These are phyloP conservation scores for Pseudogymnoascus sp. DNA, from an alignment of 2,329 filamentous ascomycete species.

Conservation along the genomic window DNA sequence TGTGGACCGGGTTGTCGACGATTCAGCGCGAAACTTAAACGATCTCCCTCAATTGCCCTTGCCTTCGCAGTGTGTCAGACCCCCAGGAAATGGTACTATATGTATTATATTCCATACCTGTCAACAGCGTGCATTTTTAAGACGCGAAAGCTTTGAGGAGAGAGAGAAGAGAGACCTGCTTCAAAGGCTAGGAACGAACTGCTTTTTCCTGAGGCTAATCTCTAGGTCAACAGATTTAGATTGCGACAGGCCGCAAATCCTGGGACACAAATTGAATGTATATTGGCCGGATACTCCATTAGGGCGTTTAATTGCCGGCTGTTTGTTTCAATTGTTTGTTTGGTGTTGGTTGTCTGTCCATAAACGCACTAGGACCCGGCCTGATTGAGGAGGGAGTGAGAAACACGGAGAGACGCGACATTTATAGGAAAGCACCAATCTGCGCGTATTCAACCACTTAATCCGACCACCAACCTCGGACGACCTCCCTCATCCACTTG, in stretches of 20 bases:
- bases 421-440: conserved; percentile 7
- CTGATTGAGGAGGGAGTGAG: conserved; percentile 1
- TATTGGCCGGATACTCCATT: conserved; percentile 7
- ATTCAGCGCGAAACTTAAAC: conserved; percentile 6
- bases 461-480: conserved; percentile 9
- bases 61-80: conserved; percentile 1
- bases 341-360: conserved; percentile 7
- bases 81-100: background rate
- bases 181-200: background rate
- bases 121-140: background rate
- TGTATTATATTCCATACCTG: background rate
- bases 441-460: conserved; percentile 8
- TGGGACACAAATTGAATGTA: conserved; percentile 3
- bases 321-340: conserved; percentile 6
- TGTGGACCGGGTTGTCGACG: conserved; percentile 7
- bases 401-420: conserved; percentile 7
- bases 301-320: conserved; percentile 9
- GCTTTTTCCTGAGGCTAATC: background rate
- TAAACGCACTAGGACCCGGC: conserved; percentile 6
- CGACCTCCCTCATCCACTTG: conserved; percentile 5
- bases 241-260: conserved; percentile 6
- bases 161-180: background rate
- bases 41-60: background rate
- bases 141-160: background rate
- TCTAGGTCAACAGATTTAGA: conserved; percentile 3